These are phyloP conservation scores for Tricharina praecox DNA, from an alignment of 495 filamentous ascomycete species.

Conservation along the genomic window DNA sequence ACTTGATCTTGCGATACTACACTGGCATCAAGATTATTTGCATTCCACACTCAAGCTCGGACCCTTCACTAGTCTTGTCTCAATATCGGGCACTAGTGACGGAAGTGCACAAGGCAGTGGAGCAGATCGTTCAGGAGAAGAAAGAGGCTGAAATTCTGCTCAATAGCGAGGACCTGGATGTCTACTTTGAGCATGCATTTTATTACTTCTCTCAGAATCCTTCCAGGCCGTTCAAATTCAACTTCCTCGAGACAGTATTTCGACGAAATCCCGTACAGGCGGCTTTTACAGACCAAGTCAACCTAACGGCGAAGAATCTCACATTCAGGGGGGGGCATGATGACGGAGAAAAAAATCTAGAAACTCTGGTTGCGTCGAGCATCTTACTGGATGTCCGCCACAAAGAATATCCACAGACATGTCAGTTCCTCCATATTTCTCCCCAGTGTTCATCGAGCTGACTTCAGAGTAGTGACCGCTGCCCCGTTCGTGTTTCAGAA, in stretches of 20 bases:
- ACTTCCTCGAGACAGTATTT: conserved; percentile 30
- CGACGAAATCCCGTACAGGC: conserved; percentile 28
- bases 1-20: conserved; percentile 22
- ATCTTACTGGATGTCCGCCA: conserved; percentile 23
- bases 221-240: conserved; percentile 31
- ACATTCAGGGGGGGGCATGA: conserved; percentile 1
- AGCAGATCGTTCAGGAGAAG: not conserved
- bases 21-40: conserved; percentile 22
- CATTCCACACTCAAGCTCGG: conserved; percentile 8
- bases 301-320: conserved; percentile 22
- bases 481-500: too few species aligned
- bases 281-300: conserved; percentile 28
- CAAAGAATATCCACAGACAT: conserved; percentile 8
- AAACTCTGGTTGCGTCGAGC: conserved; percentile 28
- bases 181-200: conserved; percentile 29
- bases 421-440: too few species aligned
- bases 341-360: conserved; percentile 14
- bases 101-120: not conserved
- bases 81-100: not conserved
- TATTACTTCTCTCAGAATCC: conserved; percentile 27
- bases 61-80: conserved; percentile 1
- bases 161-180: conserved; percentile 26
- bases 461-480: too few species aligned
- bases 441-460: too few species aligned
- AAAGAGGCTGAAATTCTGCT: conserved; percentile 19